These are phyloP conservation scores for Sporisorium iseilematis-ciliati DNA, from an alignment of 1,284 basidiomycete genomes.

Conservation along the genomic window DNA sequence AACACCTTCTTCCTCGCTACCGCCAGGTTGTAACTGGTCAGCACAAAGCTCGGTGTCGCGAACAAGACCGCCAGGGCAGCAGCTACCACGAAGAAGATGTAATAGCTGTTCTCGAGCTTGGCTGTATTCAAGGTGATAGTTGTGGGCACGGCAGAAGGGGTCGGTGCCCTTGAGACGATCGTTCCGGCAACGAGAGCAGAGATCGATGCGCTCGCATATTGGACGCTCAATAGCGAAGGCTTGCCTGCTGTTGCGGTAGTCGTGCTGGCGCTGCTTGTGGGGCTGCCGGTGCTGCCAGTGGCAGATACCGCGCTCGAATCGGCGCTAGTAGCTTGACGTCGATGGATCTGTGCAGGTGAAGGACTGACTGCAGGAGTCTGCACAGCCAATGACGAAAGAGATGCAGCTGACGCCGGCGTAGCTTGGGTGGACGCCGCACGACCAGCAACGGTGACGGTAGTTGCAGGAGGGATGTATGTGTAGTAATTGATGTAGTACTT, in stretches of 20 bases:
- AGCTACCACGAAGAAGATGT: slow-evolving; percentile 9
- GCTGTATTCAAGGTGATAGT: slow-evolving; percentile 3
- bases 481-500: slow-evolving; percentile 10
- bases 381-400: background rate
- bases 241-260: background rate
- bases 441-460: background rate
- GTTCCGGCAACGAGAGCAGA: slow-evolving; percentile 13
- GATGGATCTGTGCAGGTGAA: background rate
- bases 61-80: background rate
- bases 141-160: background rate
- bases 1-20: slow-evolving; percentile 5
- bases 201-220: background rate
- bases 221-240: background rate
- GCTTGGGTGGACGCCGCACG: background rate
- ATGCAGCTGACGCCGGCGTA: background rate
- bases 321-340: background rate
- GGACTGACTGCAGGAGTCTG: background rate
- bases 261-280: background rate
- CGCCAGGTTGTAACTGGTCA: slow-evolving; percentile 4
- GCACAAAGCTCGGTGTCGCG: background rate
- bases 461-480: background rate
- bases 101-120: slow-evolving; percentile 1
- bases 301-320: background rate
- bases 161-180: slow-evolving; percentile 4
- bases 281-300: too few relatives aligned